Conservation (phyloP, 2,329 filamentous ascomycete species). For the Dactylellina drechsleri region DNA sequence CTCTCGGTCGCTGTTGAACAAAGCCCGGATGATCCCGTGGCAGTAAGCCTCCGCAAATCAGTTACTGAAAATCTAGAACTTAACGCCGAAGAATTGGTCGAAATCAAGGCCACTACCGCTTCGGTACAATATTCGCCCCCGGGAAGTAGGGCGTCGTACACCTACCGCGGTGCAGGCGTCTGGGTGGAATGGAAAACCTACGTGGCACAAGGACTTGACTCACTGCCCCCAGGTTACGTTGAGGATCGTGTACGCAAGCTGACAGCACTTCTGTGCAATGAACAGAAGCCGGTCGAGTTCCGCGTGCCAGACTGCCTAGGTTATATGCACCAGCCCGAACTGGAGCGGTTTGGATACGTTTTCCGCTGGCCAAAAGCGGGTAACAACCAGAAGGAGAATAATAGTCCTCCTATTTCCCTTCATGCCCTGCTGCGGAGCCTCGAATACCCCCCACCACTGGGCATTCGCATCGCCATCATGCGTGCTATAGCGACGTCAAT, state of each 20-base stretch:
- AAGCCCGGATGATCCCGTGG: constrained; percentile 6
- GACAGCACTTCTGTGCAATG: constrained; percentile 15
- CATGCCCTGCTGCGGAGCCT: constrained; percentile 12
- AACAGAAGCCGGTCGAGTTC: constrained; percentile 24
- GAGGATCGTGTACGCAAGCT: constrained; percentile 24
- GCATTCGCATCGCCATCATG: constrained; percentile 67
- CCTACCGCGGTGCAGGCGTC: constrained; percentile 2
- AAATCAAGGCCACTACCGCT: not conserved
- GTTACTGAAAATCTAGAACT: constrained; percentile 20
- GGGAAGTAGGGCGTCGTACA: not conserved
- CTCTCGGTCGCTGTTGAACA: constrained; percentile 18
- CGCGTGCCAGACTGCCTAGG: constrained; percentile 23
- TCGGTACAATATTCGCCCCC: not conserved
- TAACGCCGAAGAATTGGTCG: constrained; percentile 6
- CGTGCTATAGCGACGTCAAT: constrained; percentile 67
- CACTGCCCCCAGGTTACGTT: constrained; percentile 14
- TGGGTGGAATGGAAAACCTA: constrained; percentile 28
- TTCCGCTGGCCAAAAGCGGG: constrained; percentile 17
- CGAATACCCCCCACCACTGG: constrained; percentile 60
- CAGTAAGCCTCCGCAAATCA: constrained; percentile 16
- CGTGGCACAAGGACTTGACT: constrained; percentile 17
- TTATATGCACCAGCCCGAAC: constrained; percentile 22
- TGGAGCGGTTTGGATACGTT: constrained; percentile 24
- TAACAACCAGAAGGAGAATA: not conserved
- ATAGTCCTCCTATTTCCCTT: constrained; percentile 13